Evolutionary conservation across 1,139 yeast species (phyloP).

Genomic region (Blastobotrys buckinghamii): DNA sequence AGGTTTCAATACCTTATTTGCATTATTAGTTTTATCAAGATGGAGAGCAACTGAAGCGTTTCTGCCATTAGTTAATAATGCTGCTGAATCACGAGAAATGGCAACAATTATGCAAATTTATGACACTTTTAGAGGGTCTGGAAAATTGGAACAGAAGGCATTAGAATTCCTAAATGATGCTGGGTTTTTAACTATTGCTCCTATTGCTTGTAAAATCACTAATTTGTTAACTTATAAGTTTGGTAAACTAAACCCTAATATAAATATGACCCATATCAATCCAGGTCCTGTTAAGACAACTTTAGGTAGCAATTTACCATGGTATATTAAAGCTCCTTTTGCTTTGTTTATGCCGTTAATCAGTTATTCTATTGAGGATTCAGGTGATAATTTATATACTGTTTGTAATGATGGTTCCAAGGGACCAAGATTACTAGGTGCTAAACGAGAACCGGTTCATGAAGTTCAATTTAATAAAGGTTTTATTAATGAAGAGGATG

Average conservation of each 20-base stretch:
- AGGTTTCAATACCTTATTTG: slow-evolving; percentile 26
- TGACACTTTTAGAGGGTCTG: slow-evolving; percentile 28
- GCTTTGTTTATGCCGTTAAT: too few species aligned
- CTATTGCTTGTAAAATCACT: neutral
- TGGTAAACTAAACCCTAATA: slow-evolving; percentile 25
- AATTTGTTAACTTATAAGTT: slow-evolving; percentile 20
- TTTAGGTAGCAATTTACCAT: neutral
- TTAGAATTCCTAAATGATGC: neutral
- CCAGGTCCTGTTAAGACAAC: slow-evolving; percentile 30
- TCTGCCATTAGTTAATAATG: slow-evolving; percentile 23
- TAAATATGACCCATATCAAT: slow-evolving; percentile 25
- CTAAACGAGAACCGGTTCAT: too few species aligned
- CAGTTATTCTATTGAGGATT: too few species aligned
- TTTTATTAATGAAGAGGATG: too few species aligned
- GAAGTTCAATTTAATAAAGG: too few species aligned
- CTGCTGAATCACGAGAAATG: slow-evolving; percentile 23
- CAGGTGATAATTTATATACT: too few species aligned
- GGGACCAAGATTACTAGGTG: too few species aligned
- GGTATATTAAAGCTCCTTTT: neutral
- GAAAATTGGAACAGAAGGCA: slow-evolving; percentile 21
- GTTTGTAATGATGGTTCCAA: too few species aligned
- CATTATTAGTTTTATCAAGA: slow-evolving; percentile 27
- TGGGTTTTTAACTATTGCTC: neutral
- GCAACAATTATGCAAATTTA: slow-evolving; percentile 28
- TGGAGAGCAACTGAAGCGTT: slow-evolving; percentile 24